Evolutionary conservation across 2,329 filamentous ascomycete genomes (phyloP).

Genomic region (Graphium sp.): DNA sequence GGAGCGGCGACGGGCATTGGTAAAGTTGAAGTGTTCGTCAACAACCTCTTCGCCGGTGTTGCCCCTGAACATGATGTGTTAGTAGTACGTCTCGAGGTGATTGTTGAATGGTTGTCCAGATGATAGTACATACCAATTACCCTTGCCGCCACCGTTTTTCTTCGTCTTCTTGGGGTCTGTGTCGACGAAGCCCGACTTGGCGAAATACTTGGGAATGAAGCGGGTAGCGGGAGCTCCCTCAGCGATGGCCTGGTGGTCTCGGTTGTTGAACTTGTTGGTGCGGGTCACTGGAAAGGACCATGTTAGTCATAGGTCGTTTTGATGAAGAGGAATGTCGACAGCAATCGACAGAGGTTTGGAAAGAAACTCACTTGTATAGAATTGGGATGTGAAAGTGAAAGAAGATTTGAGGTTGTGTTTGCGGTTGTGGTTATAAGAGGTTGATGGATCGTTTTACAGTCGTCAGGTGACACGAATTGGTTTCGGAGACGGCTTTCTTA

Average conservation of each 20-base stretch:
- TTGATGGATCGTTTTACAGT: no score
- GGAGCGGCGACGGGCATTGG: constrained; percentile 77
- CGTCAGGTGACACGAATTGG: no score
- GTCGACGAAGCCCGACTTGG: constrained; percentile 67
- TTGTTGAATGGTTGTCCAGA: constrained; percentile 1
- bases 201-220: constrained; percentile 80
- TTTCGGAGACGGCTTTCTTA: no score
- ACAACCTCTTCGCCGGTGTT: constrained; percentile 66
- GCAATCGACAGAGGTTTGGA: no score
- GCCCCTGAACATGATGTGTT: constrained; percentile 42
- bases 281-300: constrained; percentile 60
- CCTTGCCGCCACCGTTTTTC: constrained; percentile 86
- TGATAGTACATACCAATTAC: constrained; percentile 61
- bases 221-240: constrained; percentile 58
- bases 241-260: constrained; percentile 67
- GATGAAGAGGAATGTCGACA: no score
- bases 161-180: constrained; percentile 85
- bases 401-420: no score
- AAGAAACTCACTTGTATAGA: no score
- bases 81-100: constrained; percentile 1
- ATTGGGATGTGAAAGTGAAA: no score
- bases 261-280: constrained; percentile 89
- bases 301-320: no score
- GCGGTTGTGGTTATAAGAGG: no score
- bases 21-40: constrained; percentile 69